Evolutionary conservation across 176 grass and related monocot species (phyloP).

Genomic region (Saccharum officinarum): DNA sequence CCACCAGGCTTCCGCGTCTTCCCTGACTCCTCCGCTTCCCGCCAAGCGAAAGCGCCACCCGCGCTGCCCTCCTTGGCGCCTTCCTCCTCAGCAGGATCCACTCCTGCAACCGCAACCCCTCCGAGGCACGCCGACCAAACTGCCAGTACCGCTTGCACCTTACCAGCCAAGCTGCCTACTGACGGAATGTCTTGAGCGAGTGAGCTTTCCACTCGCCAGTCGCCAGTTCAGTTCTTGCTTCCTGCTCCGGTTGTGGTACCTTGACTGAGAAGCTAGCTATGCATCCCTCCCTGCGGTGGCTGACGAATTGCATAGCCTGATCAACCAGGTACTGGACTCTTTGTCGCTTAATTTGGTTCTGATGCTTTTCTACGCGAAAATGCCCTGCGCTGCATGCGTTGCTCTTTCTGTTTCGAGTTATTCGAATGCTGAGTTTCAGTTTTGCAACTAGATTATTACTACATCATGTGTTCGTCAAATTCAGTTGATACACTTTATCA

Average conservation of each 20-base stretch:
- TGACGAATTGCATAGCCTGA: background rate
- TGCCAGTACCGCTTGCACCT: background rate
- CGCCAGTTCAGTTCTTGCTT: background rate
- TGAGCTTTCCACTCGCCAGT: background rate
- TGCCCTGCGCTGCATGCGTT: background rate
- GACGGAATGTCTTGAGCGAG: background rate
- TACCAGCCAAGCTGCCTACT: background rate
- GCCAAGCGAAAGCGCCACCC: conserved; percentile 39
- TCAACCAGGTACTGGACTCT: background rate
- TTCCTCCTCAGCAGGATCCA: background rate
- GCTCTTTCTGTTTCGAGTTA: background rate
- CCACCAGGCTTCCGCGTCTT: background rate
- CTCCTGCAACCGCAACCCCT: background rate
- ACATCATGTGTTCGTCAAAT: background rate
- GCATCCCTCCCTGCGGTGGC: background rate
- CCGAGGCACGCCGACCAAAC: background rate
- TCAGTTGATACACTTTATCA: background rate
- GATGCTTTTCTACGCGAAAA: background rate
- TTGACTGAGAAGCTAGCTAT: background rate
- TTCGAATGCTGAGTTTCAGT: background rate
- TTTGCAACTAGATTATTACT: background rate
- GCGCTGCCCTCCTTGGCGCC: conserved; percentile 22
- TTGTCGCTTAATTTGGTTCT: background rate
- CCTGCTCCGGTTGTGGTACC: background rate
- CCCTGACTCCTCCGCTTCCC: background rate